These are phyloP conservation scores for Wilcoxina mikolae DNA, from an alignment of 495 filamentous ascomycete genomes.

Conservation along the genomic window DNA sequence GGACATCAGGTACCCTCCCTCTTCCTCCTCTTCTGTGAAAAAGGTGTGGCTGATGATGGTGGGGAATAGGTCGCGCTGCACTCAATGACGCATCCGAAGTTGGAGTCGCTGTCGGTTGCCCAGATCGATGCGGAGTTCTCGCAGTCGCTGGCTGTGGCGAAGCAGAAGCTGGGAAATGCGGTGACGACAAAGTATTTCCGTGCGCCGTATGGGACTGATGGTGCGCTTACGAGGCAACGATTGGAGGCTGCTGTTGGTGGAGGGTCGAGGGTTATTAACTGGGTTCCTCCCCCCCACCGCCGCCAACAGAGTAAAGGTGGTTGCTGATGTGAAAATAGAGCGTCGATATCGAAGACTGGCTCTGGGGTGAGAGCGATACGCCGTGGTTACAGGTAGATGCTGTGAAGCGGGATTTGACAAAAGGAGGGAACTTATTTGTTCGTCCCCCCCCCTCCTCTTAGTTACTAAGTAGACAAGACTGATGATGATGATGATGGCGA, in stretches of 20 bases:
- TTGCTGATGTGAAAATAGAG: slow-evolving; percentile 42
- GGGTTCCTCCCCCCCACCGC: slow-evolving; percentile 32
- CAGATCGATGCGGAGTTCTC: slow-evolving; percentile 54
- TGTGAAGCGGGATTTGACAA: slow-evolving; percentile 47
- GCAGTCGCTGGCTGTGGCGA: slow-evolving; percentile 44
- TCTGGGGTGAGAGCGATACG: slow-evolving; percentile 47
- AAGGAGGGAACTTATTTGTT: slow-evolving; percentile 59
- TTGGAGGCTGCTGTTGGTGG: slow-evolving; percentile 40
- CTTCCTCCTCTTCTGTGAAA: neutral
- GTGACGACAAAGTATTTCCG: slow-evolving; percentile 49
- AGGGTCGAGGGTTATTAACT: slow-evolving; percentile 38
- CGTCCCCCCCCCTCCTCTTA: neutral
- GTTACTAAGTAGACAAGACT: neutral
- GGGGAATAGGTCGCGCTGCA: slow-evolving; percentile 49
- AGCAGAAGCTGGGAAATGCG: slow-evolving; percentile 32
- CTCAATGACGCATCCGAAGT: slow-evolving; percentile 57
- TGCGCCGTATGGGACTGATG: slow-evolving; percentile 62
- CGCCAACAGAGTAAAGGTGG: neutral
- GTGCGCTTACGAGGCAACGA: slow-evolving; percentile 53
- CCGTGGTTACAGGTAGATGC: slow-evolving; percentile 56
- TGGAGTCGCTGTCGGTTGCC: slow-evolving; percentile 47
- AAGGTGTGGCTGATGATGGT: neutral
- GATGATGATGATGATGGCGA: neutral
- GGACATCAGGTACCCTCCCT: slow-evolving; percentile 45
- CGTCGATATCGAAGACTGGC: slow-evolving; percentile 67